phyloP scores from a whole-genome alignment of 306 rosid species.

The Dalbergia cultrata region DNA sequence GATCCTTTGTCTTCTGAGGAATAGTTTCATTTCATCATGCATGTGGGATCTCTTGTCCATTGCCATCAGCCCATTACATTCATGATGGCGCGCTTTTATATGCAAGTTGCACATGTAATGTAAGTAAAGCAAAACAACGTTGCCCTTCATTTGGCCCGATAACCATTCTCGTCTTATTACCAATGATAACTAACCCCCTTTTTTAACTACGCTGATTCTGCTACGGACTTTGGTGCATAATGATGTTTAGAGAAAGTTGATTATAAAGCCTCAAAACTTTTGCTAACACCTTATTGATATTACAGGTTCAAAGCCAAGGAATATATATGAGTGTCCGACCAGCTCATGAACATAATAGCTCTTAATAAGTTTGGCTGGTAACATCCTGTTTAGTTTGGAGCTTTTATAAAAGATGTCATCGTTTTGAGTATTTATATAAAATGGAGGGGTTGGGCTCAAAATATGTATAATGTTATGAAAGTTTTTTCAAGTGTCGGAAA shows the following conservation, averaged over 20 bases:
- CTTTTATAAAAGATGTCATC: not conserved
- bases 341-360: not conserved
- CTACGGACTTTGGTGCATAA: not conserved
- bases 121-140: not conserved
- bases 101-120: not conserved
- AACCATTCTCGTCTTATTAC: not conserved
- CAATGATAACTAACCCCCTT: not conserved
- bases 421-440: too few species aligned
- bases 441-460: not conserved
- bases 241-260: not conserved
- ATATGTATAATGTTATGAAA: not conserved
- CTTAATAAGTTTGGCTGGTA: not conserved
- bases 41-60: not conserved
- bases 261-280: not conserved
- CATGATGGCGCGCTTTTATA: not conserved
- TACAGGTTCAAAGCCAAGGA: not conserved
- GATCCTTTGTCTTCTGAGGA: not conserved
- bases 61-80: not conserved
- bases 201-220: not conserved
- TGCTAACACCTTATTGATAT: too few species aligned
- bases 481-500: not conserved
- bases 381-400: not conserved
- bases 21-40: not conserved
- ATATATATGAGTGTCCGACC: not conserved
- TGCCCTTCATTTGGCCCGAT: not conserved